These are phyloP conservation scores for Ogataea hybrid DNA, from an alignment of 1,139 yeast species.

Conservation along the genomic window DNA sequence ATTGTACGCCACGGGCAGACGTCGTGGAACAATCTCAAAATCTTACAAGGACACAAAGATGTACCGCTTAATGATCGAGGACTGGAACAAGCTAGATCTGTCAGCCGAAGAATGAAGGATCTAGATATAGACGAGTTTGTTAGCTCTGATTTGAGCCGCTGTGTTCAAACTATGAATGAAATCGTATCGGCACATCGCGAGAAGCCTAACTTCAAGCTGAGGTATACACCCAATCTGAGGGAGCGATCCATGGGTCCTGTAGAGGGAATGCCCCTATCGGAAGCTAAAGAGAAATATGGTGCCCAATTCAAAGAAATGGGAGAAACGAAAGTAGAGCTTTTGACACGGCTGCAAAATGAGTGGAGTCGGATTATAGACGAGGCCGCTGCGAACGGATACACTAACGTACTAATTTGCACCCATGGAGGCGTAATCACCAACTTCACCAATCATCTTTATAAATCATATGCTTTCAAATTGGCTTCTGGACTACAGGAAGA, in stretches of 20 bases:
- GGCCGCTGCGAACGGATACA: slow-evolving; percentile 35
- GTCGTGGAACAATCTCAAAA: slow-evolving; percentile 60
- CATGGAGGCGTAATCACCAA: slow-evolving; percentile 87
- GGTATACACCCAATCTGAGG: slow-evolving; percentile 46
- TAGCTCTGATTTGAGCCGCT: slow-evolving; percentile 61
- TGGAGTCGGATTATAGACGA: slow-evolving; percentile 45
- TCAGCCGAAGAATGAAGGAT: slow-evolving; percentile 42
- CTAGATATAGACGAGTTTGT: slow-evolving; percentile 50
- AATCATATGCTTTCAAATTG: slow-evolving; percentile 39
- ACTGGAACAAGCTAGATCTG: slow-evolving; percentile 48
- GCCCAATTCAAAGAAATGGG: slow-evolving; percentile 49
- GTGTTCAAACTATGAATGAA: slow-evolving; percentile 50
- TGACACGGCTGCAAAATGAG: slow-evolving; percentile 48
- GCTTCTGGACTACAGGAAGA: slow-evolving; percentile 37
- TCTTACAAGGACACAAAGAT: slow-evolving; percentile 73
- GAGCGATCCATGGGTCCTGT: slow-evolving; percentile 81
- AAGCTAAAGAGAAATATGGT: slow-evolving; percentile 56
- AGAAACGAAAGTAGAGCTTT: slow-evolving; percentile 49
- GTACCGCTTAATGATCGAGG: slow-evolving; percentile 62
- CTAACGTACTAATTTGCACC: slow-evolving; percentile 63
- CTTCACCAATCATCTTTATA: slow-evolving; percentile 47
- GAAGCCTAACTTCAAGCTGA: slow-evolving; percentile 18
- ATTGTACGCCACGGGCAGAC: slow-evolving; percentile 83
- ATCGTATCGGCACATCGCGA: slow-evolving; percentile 36
- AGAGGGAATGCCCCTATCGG: slow-evolving; percentile 70